Conservation (phyloP, 1,284 basidiomycete species). For the Ganoderma multipileum region DNA sequence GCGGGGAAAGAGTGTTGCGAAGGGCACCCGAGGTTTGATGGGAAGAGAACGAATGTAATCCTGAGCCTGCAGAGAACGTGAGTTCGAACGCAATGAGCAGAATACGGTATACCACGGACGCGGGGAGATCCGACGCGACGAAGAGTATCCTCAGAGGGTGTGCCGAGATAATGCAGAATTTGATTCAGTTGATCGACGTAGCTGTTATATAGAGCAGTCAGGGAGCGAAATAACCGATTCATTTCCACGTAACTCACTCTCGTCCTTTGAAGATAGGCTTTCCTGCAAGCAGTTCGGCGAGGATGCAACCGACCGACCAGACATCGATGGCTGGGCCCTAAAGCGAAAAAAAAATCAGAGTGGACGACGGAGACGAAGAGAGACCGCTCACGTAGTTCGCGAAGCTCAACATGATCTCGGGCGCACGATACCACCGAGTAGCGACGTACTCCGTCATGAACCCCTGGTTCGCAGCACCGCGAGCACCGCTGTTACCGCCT, state of each 20-base stretch:
- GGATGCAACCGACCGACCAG: slow-evolving; percentile 98
- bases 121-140: slow-evolving; percentile 92
- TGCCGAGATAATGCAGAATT: slow-evolving; percentile 97
- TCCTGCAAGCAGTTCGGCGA: slow-evolving; percentile 95
- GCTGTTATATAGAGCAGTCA: slow-evolving; percentile 46
- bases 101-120: slow-evolving; percentile 49
- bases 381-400: slow-evolving; percentile 85
- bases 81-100: not conserved
- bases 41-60: slow-evolving; percentile 98
- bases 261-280: slow-evolving; percentile 99
- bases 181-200: slow-evolving; percentile 99
- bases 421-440: slow-evolving; percentile 97
- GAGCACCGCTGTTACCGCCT: slow-evolving; percentile 45
- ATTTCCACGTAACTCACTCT: slow-evolving; percentile 65
- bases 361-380: not conserved
- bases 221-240: not conserved
- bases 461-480: slow-evolving; percentile 85
- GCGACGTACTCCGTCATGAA: slow-evolving; percentile 99
- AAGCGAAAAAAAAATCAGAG: not conserved
- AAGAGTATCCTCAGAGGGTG: slow-evolving; percentile 95
- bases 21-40: slow-evolving; percentile 94
- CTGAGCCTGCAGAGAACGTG: slow-evolving; percentile 70
- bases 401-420: slow-evolving; percentile 98
- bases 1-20: slow-evolving; percentile 89
- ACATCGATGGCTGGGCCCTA: slow-evolving; percentile 92